Conservation (phyloP, 75 land plant genomes). For the Pinus albicaulis region DNA sequence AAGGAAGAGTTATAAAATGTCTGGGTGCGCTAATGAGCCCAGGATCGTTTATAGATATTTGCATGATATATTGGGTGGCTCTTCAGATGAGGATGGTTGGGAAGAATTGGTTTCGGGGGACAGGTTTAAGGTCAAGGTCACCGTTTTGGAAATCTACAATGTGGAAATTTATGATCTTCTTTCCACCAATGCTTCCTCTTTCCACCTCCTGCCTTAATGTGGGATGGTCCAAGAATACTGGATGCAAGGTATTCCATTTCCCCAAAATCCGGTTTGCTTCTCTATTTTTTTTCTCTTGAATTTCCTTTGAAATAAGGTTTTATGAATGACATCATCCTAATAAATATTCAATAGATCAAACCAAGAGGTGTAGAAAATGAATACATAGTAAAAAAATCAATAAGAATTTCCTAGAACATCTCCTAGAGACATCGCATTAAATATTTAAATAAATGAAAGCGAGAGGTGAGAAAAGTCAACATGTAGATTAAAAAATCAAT, state of each 20-base stretch:
- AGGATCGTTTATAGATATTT: slow-evolving; percentile 87
- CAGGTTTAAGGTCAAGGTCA: slow-evolving; percentile 63
- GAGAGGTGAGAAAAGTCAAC: too few relatives aligned
- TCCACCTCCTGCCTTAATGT: too few relatives aligned
- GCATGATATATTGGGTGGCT: slow-evolving; percentile 58
- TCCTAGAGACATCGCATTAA: too few relatives aligned
- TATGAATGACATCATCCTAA: too few relatives aligned
- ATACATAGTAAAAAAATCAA: too few relatives aligned
- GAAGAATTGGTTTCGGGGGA: slow-evolving; percentile 6
- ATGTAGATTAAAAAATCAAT: too few relatives aligned
- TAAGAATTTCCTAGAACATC: too few relatives aligned
- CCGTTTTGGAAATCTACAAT: slow-evolving; percentile 93
- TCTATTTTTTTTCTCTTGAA: not conserved
- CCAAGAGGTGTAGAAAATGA: too few relatives aligned
- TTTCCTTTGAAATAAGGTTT: too few relatives aligned
- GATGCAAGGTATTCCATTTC: slow-evolving; percentile 14
- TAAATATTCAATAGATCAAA: too few relatives aligned
- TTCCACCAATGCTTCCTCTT: slow-evolving; percentile 18
- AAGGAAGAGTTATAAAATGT: slow-evolving; percentile 98
- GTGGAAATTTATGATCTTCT: slow-evolving; percentile 95
- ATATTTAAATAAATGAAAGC: too few relatives aligned
- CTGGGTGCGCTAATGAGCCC: slow-evolving; percentile 74
- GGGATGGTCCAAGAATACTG: not conserved
- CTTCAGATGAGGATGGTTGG: slow-evolving; percentile 11
- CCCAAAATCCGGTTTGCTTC: not conserved